Evolutionary conservation across 331 rosid species (phyloP).

Genomic region (Rhamnella rubrinervis): DNA sequence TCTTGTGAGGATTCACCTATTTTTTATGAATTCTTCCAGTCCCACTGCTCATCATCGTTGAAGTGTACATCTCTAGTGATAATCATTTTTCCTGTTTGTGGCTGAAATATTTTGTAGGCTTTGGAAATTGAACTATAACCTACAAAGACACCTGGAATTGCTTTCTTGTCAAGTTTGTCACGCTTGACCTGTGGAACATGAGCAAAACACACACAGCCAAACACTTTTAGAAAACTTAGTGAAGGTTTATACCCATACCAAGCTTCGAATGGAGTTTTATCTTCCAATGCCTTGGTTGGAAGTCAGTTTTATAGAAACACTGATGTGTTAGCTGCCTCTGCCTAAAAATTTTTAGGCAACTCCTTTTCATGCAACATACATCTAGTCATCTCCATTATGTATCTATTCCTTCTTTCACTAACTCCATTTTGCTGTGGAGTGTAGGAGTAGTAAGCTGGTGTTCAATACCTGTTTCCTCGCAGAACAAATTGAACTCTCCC

Average conservation of each 20-base stretch:
- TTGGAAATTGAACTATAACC: neutral
- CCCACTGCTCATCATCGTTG: neutral
- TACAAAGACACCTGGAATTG: neutral
- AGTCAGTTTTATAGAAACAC: neutral
- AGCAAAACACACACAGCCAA: slow-evolving; percentile 10
- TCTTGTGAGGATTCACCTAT: neutral
- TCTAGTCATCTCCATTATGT: neutral
- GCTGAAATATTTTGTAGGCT: neutral
- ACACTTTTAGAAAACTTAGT: slow-evolving; percentile 3
- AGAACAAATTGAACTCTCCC: neutral
- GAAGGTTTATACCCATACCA: slow-evolving; percentile 12
- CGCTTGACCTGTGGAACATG: slow-evolving; percentile 6
- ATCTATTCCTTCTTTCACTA: neutral
- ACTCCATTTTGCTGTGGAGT: slow-evolving; percentile 4
- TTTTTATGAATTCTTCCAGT: neutral
- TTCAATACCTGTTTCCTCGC: neutral
- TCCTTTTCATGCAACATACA: slow-evolving; percentile 11
- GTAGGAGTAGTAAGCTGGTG: neutral
- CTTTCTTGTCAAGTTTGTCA: neutral
- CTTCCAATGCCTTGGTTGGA: neutral
- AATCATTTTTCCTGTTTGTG: neutral
- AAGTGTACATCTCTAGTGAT: neutral
- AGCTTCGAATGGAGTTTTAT: slow-evolving; percentile 3
- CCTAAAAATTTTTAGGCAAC: slow-evolving; percentile 5
- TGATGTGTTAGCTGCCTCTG: neutral